These are phyloP conservation scores for Pilobolus umbonatus DNA, from an alignment of 192 early-diverging fungal genomes.

Conservation along the genomic window DNA sequence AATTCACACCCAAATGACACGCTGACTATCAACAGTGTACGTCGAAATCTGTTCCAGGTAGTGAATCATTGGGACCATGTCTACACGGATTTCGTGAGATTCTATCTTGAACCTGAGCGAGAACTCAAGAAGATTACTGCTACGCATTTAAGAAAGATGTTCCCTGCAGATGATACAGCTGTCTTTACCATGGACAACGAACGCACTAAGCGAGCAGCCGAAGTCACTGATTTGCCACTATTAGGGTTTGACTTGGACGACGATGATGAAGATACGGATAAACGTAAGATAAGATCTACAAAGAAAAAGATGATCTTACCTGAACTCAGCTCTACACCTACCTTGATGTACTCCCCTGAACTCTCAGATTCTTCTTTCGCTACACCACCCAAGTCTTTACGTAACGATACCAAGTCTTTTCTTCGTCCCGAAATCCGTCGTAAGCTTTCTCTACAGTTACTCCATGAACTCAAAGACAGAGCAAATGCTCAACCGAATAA, in stretches of 20 bases:
- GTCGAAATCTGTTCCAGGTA: conserved; percentile 72
- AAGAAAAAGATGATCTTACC: no score
- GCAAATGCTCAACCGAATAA: no score
- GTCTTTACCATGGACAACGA: conserved; percentile 22
- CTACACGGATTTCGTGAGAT: conserved; percentile 72
- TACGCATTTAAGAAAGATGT: conserved; percentile 59
- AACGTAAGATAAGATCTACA: no score
- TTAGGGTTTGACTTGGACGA: conserved; percentile 36
- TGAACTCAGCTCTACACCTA: no score
- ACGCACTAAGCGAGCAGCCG: conserved; percentile 36
- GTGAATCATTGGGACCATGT: conserved; percentile 81
- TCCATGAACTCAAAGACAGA: conserved; percentile 15
- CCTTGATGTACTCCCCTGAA: no score
- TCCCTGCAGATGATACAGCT: conserved; percentile 35
- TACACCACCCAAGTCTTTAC: no score
- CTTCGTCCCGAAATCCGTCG: conserved; percentile 18
- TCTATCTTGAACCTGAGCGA: conserved; percentile 78
- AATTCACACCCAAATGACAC: conserved; percentile 75
- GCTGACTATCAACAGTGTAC: conserved; percentile 73
- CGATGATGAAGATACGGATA: conserved; percentile 6
- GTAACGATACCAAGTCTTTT: no score
- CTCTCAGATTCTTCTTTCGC: no score
- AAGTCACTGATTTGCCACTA: conserved; percentile 43
- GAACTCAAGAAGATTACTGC: conserved; percentile 65
- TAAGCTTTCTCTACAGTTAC: conserved; percentile 9